Evolutionary conservation across 2,329 filamentous ascomycete species (phyloP), one percentile per base, ranked within the genome.

Genomic region (Penicillium palitans): DNA sequence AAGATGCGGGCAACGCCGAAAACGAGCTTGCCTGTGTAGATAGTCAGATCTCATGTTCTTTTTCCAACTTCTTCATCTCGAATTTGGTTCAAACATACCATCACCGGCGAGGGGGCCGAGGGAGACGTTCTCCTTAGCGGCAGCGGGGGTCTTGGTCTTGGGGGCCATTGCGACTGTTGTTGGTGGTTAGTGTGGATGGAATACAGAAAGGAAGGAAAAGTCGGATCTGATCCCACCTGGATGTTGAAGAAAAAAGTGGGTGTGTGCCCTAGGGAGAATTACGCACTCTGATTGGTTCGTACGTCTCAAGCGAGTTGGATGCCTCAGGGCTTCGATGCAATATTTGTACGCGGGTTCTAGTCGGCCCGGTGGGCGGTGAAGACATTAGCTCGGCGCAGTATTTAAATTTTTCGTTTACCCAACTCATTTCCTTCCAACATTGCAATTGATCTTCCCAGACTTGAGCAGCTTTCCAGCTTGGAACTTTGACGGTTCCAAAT

Each of bases 1-100:
- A 97, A 95, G 85, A 97, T 97, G 80, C 93, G 91, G 79, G 93
- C 93, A 83, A 96, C 93, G 80, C 93, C 93, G 80, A 97, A 97
- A 81, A 96, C 92, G 81, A 96, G 90, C 84, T 96, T 91, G 83
- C 92, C 92, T 93, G 69, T 67, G 45, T 44, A 31, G 24, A 35
- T 35, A 9, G 50, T 58, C 17, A 58, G 50, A 39, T 17, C 29
- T 29, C 19, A 24, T 33, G 35, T 31, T 50, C n/a, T 50, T 17
- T 17, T 12, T 29, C 24, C 8, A 9, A 25, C 21, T 41, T 8
- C 21, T 48, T 37, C 6, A 12, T 46, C 44, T 47, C 24, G 5
- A n/a, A 35, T 12, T 29, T 41, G 53, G 27, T 61, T 47, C 19
- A 4, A 68, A 77, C 87, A 77, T 80, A 93, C 91, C 93, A 86